phyloP scores from a whole-genome alignment of 1,284 basidiomycete genomes.

The Microstroma glucosiphilum region DNA sequence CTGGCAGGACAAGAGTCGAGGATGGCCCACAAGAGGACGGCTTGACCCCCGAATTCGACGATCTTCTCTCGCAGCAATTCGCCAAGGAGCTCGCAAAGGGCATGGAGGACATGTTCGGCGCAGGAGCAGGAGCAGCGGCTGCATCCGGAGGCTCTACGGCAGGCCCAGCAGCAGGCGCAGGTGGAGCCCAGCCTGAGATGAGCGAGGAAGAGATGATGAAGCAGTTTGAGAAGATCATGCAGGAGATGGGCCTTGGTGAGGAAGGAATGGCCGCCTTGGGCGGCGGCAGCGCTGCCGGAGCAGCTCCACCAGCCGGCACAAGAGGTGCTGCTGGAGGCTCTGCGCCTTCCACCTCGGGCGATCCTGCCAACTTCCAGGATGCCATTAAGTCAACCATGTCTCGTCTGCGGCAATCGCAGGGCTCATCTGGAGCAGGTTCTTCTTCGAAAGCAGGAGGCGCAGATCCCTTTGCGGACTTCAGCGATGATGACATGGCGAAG shows the following conservation, averaged over 20 bases:
- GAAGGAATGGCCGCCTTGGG: constrained; percentile 5
- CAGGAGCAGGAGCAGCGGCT: constrained; percentile 54
- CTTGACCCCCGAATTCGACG: constrained; percentile 22
- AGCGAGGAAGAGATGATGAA: constrained; percentile 47
- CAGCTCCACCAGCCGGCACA: constrained; percentile 18
- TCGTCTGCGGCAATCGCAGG: constrained; percentile 68
- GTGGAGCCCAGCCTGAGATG: constrained; percentile 12
- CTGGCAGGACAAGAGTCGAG: constrained; percentile 5
- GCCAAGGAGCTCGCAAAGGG: constrained; percentile 67
- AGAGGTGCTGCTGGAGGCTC: constrained; percentile 18
- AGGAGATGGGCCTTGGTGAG: constrained; percentile 26
- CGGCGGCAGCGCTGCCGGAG: constrained; percentile 3
- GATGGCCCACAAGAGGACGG: constrained; percentile 34
- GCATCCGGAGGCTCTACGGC: constrained; percentile 8
- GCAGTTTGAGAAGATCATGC: constrained; percentile 48
- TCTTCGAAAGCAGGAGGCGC: constrained; percentile 20
- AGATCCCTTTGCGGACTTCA: constrained; percentile 54
- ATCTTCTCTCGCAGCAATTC: constrained; percentile 55
- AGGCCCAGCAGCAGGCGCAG: constrained; percentile 7
- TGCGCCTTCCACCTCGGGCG: constrained; percentile 19
- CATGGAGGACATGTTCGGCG: constrained; percentile 78
- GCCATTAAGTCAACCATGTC: constrained; percentile 73
- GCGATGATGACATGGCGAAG: constrained; percentile 62
- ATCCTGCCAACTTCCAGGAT: constrained; percentile 63
- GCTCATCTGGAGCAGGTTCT: constrained; percentile 38